A percentile compares a stretch with the other conserved stretches of the same genome.
phyloP scores from a whole-genome alignment of 371 early-diverging fungal genomes.

The Parasitella parasitica region DNA sequence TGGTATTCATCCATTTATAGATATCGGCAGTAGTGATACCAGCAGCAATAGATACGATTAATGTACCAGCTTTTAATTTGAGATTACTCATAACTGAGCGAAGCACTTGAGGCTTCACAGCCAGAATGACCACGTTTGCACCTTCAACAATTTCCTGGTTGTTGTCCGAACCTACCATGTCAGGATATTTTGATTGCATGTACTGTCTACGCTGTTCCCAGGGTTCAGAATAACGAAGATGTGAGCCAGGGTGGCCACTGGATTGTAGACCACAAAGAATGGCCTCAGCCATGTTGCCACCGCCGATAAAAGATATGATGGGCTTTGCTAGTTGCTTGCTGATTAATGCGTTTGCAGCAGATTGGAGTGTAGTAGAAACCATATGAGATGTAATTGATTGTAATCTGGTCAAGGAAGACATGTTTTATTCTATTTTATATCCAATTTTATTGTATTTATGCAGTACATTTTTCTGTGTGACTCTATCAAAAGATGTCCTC shows the following conservation, averaged over 20 bases:
- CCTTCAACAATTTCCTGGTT: conserved; percentile 44
- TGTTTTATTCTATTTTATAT: background rate
- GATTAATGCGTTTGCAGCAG: background rate
- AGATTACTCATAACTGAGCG: conserved; percentile 63
- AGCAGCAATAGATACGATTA: conserved; percentile 89
- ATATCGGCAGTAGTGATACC: conserved; percentile 82
- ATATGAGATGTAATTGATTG: conserved; percentile 22
- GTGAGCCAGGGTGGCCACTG: conserved; percentile 66
- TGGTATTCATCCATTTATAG: conserved; percentile 64
- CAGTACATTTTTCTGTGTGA: background rate
- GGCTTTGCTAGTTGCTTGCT: conserved; percentile 20
- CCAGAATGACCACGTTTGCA: conserved; percentile 81
- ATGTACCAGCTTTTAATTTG: conserved; percentile 21
- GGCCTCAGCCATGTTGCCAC: conserved; percentile 94
- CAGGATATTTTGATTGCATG: conserved; percentile 63
- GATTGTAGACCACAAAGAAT: conserved; percentile 84
- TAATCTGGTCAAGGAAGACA: conserved; percentile 5
- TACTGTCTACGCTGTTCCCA: conserved; percentile 63
- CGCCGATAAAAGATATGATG: conserved; percentile 78
- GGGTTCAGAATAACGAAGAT: conserved; percentile 84
- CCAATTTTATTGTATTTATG: conserved; percentile 1
- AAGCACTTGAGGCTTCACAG: conserved; percentile 90
- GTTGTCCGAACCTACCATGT: conserved; percentile 43
- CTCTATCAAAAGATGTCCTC: background rate
- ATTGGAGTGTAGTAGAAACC: conserved; percentile 14